Evolutionary conservation across 2,329 filamentous ascomycete species (phyloP).

Genomic region (Hymenoscyphus linearis): DNA sequence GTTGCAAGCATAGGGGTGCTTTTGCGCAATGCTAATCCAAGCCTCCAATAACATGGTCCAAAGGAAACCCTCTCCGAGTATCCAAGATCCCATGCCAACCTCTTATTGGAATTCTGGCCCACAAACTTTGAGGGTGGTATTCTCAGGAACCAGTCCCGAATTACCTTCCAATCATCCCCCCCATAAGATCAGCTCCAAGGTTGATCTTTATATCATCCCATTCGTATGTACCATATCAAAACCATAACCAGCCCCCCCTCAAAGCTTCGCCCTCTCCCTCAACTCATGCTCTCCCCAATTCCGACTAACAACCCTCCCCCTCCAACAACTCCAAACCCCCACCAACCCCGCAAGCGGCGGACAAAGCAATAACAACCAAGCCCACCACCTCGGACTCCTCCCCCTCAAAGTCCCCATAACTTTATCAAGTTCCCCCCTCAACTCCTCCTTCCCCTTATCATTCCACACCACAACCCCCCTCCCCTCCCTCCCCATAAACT

Average conservation of each 20-base stretch:
- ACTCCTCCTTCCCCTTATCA: constrained; percentile 66
- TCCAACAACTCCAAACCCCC: constrained; percentile 66
- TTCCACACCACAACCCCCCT: constrained; percentile 86
- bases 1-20: background rate
- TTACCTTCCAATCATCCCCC: background rate
- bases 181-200: background rate
- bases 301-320: constrained; percentile 65
- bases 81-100: background rate
- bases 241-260: constrained; percentile 1
- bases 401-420: constrained; percentile 59
- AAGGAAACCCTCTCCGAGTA: background rate
- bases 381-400: constrained; percentile 59
- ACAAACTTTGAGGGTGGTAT: background rate
- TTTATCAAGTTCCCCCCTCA: constrained; percentile 60
- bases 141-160: background rate
- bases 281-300: constrained; percentile 60
- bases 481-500: constrained; percentile 59
- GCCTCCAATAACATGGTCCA: background rate
- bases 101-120: background rate
- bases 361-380: constrained; percentile 60
- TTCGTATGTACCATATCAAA: background rate
- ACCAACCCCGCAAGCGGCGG: constrained; percentile 69
- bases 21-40: background rate
- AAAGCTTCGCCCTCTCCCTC: constrained; percentile 56
- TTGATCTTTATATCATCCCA: background rate